Base-by-base conservation (phyloP, 495 filamentous ascomycete genomes). In the Penicillium cataractarum region DNA sequence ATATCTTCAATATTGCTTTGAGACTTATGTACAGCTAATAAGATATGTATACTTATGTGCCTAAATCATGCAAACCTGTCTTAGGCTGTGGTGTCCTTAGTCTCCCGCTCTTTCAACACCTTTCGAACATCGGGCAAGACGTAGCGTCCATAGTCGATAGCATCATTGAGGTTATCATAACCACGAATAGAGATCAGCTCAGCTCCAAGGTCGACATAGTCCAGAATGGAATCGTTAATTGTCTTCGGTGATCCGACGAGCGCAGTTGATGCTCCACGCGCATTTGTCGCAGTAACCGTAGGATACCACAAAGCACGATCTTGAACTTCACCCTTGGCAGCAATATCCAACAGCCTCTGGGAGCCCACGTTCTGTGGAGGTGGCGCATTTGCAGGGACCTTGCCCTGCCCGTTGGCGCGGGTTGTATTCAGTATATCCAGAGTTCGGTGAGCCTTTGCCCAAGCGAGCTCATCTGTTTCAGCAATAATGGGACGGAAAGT, bases 241-340 rank as follows among this genome's bases (percentile, higher is more conserved):
- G 82, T 85, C 71, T 80, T 66, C 10, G 66, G 64, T 12, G 79
- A 80, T 3, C 83, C 83, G 6, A 85, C 83, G 52, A 85, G 67
- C 10, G 83, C 83, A 2, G 83, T 85, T 8, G 81, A 83, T n/a
- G 83, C 83, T 4, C 83, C 83, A 12, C 80, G 72, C 10, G 83
- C 83, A 65, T 80, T 81, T 2, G 83, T 84, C 10, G 82, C 82
- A 40, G 80, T 83, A 12, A 84, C 83, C 17, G 83, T 84, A 6
- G 82, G 82, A 64, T 84, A 85, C 82, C 83, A 85, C 31, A 84
- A 70, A 22, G 81, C 82, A 15, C 82, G 80, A 62, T 85, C 83
- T 62, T 84, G 83, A 7, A 84, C 80, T 57, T 84, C 82, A 1
- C 83, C 83, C n/a, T 74, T 72, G 40, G 71, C 67, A 31, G 83